These are phyloP conservation scores for Tricholoma hemisulphureum DNA, from an alignment of 768 basidiomycete species.

Conservation along the genomic window DNA sequence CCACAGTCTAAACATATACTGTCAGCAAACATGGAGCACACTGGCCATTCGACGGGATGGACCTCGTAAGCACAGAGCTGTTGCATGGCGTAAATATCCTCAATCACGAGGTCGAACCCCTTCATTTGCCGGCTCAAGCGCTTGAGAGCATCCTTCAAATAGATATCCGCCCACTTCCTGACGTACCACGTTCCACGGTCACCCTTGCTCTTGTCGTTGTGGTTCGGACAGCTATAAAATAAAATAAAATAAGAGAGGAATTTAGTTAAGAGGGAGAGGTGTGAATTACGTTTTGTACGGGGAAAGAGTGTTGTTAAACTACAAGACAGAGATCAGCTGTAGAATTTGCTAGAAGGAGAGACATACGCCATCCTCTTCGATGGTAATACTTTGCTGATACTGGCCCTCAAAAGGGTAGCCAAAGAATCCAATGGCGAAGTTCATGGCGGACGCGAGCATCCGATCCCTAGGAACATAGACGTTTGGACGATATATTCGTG, in stretches of 20 bases:
- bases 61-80: constrained; percentile 87
- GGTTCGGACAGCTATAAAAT: constrained; percentile 58
- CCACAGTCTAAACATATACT: constrained; percentile 63
- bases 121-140: constrained; percentile 58
- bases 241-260: neutral
- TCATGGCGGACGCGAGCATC: constrained; percentile 64
- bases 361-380: constrained; percentile 60
- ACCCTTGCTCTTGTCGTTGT: constrained; percentile 42
- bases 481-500: neutral
- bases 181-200: constrained; percentile 61
- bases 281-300: constrained; percentile 70
- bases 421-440: constrained; percentile 75
- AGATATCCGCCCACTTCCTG: constrained; percentile 64
- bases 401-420: constrained; percentile 70
- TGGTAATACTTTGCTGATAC: constrained; percentile 76
- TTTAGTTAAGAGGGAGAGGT: neutral
- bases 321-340: neutral
- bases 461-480: constrained; percentile 49
- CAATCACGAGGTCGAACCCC: constrained; percentile 61
- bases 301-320: constrained; percentile 84
- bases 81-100: constrained; percentile 76
- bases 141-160: constrained; percentile 62
- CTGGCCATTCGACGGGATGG: neutral
- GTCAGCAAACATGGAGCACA: constrained; percentile 1
- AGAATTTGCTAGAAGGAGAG: constrained; percentile 7